These are phyloP conservation scores for Penicilliopsis zonata DNA, from an alignment of 495 filamentous ascomycete genomes.

Conservation along the genomic window DNA sequence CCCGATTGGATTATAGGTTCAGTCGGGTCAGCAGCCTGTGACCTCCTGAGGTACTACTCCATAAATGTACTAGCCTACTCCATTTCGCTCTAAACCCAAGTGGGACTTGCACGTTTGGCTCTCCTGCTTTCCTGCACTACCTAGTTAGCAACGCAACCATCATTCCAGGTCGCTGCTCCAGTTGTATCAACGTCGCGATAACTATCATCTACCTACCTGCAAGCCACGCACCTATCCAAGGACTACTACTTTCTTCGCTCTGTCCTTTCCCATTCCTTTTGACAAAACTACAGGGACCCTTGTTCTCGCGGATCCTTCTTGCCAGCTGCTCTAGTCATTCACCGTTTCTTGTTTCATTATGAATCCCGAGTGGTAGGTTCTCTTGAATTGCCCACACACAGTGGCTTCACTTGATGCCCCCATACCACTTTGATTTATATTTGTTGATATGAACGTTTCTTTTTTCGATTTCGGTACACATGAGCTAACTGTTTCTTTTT, in stretches of 20 bases:
- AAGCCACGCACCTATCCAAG: not conserved
- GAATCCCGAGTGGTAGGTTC: slow-evolving; percentile 90
- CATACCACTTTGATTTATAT: no score
- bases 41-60: no score
- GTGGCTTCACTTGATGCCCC: no score
- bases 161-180: slow-evolving; percentile 12
- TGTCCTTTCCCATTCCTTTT: no score
- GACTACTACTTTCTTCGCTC: no score
- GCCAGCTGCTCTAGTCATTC: slow-evolving; percentile 1
- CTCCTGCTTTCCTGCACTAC: slow-evolving; percentile 19
- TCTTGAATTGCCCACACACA: slow-evolving; percentile 4
- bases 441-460: no score
- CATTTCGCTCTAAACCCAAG: not conserved
- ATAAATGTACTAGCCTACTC: no score
- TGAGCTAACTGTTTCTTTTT: no score
- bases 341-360: slow-evolving; percentile 39
- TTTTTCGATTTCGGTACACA: no score
- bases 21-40: no score
- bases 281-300: slow-evolving; percentile 3
- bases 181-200: slow-evolving; percentile 6
- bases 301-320: not conserved
- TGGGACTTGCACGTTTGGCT: slow-evolving; percentile 15
- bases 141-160: slow-evolving; percentile 16
- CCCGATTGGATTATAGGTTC: no score
- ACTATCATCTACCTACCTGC: not conserved